phyloP scores from a whole-genome alignment of 1,139 yeast species.

The Taphrina sp. region DNA sequence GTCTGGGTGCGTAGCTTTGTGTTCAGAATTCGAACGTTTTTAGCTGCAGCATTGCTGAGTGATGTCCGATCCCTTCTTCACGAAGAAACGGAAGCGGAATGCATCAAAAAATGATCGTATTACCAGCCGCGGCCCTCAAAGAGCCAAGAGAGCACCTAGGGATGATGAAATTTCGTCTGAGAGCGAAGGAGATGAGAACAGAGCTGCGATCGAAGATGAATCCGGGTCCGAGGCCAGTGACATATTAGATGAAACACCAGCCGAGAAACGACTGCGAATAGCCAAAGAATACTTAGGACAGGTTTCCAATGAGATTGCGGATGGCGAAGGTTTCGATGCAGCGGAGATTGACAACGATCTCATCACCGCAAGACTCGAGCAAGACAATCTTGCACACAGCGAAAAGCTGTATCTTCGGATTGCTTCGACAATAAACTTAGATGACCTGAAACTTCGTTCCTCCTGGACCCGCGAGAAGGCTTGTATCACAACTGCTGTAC shows the following conservation, averaged over 20 bases:
- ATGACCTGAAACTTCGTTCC: neutral
- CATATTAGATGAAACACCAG: conserved; percentile 72
- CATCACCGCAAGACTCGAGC: conserved; percentile 71
- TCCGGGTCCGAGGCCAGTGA: conserved; percentile 58
- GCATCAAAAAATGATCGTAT: conserved; percentile 22
- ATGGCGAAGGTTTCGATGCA: conserved; percentile 76
- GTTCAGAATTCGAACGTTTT: neutral
- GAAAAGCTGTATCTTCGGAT: conserved; percentile 31
- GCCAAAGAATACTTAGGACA: conserved; percentile 91
- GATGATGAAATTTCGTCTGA: conserved; percentile 23
- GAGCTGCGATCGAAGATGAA: conserved; percentile 40
- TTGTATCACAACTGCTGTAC: conserved; percentile 44
- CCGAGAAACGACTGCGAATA: conserved; percentile 88
- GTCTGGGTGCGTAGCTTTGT: no score
- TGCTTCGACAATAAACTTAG: conserved; percentile 1
- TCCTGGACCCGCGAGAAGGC: conserved; percentile 51
- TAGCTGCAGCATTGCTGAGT: neutral
- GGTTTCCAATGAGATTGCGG: conserved; percentile 59
- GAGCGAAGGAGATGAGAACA: conserved; percentile 37
- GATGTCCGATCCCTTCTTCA: conserved; percentile 39
- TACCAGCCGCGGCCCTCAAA: conserved; percentile 29
- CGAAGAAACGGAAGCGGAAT: conserved; percentile 37
- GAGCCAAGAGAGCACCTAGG: conserved; percentile 25
- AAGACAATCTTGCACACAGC: conserved; percentile 58
- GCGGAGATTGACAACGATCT: conserved; percentile 85